These are phyloP conservation scores for Komagataea norvegica DNA, from an alignment of 1,139 yeast species.

Conservation along the genomic window DNA sequence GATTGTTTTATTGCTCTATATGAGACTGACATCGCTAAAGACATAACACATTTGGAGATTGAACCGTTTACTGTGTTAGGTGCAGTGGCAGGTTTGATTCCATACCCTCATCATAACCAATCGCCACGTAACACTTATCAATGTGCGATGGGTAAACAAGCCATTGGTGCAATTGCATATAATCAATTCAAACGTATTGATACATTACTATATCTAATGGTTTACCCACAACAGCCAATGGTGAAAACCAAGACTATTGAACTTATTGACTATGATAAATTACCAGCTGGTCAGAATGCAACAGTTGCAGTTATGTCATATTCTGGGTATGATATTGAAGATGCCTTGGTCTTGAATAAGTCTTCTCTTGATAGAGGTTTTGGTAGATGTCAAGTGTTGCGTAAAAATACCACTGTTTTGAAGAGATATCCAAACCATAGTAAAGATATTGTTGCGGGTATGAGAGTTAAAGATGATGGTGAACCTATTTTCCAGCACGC, in stretches of 20 bases:
- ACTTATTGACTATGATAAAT: slow-evolving; percentile 86
- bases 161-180: slow-evolving; percentile 97
- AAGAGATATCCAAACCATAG: slow-evolving; percentile 93
- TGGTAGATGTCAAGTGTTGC: slow-evolving; percentile 96
- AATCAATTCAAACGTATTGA: slow-evolving; percentile 95
- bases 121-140: slow-evolving; percentile 98
- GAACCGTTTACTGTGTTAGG: slow-evolving; percentile 96
- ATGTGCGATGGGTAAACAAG: slow-evolving; percentile 99
- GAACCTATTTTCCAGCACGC: slow-evolving; percentile 82
- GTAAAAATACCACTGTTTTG: slow-evolving; percentile 83
- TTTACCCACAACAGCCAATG: slow-evolving; percentile 98
- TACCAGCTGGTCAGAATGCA: slow-evolving; percentile 99
- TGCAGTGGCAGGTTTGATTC: slow-evolving; percentile 97
- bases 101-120: slow-evolving; percentile 99
- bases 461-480: slow-evolving; percentile 78
- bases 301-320: slow-evolving; percentile 99
- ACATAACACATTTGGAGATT: slow-evolving; percentile 86
- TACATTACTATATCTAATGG: slow-evolving; percentile 89
- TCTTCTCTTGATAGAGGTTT: slow-evolving; percentile 94
- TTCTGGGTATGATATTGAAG: slow-evolving; percentile 99
- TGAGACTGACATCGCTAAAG: slow-evolving; percentile 54
- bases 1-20: slow-evolving; percentile 91
- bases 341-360: slow-evolving; percentile 92
- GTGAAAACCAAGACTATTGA: slow-evolving; percentile 97
- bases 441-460: slow-evolving; percentile 84